phyloP scores from a whole-genome alignment of 176 grass and related monocot species.

The Otatea glauca region DNA sequence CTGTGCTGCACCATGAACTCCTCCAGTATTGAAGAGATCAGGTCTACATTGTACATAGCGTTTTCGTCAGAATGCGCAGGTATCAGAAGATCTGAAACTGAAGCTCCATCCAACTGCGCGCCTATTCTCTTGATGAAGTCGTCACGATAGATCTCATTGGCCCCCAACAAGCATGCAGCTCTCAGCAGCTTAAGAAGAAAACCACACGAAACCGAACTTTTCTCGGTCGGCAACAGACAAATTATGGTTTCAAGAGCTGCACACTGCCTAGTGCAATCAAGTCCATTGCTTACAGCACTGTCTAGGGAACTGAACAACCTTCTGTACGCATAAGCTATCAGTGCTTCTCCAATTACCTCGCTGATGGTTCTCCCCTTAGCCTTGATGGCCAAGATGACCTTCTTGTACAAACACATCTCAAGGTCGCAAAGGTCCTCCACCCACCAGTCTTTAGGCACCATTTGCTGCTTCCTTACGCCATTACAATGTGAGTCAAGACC shows the following conservation, averaged over 20 bases:
- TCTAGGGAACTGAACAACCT: slow-evolving; percentile 61
- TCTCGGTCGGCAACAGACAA: slow-evolving; percentile 61
- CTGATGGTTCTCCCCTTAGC: slow-evolving; percentile 53
- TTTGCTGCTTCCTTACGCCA: slow-evolving; percentile 67
- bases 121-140: slow-evolving; percentile 64
- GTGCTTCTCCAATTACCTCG: slow-evolving; percentile 74
- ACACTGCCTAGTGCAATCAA: slow-evolving; percentile 49
- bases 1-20: slow-evolving; percentile 67
- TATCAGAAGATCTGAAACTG: slow-evolving; percentile 69
- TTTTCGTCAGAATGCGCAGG: slow-evolving; percentile 30
- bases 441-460: slow-evolving; percentile 92
- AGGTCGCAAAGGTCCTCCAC: slow-evolving; percentile 98
- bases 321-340: slow-evolving; percentile 74
- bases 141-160: slow-evolving; percentile 33
- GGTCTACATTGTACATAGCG: slow-evolving; percentile 58
- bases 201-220: slow-evolving; percentile 62
- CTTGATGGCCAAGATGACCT: slow-evolving; percentile 72
- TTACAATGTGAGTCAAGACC: slow-evolving; percentile 75
- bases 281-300: slow-evolving; percentile 50
- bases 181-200: slow-evolving; percentile 84
- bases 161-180: slow-evolving; percentile 65
- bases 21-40: slow-evolving; percentile 63
- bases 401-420: slow-evolving; percentile 76
- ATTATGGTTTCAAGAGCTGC: slow-evolving; percentile 64
- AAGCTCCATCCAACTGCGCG: slow-evolving; percentile 70